Conservation (phyloP, 2,329 filamentous ascomycete species). For the Venturia asperata region DNA sequence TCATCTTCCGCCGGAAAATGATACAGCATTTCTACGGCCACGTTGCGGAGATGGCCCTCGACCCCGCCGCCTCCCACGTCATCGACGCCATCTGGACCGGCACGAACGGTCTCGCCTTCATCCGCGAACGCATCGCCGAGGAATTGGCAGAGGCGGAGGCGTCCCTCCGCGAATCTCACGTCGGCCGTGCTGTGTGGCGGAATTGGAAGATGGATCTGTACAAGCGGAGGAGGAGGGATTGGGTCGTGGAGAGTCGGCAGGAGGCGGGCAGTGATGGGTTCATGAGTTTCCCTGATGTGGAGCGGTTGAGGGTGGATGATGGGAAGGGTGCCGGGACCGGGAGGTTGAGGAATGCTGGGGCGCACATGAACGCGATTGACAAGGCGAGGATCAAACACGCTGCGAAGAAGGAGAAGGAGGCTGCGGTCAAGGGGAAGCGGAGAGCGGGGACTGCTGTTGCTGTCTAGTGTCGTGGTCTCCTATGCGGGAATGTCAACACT, state of each 20-base stretch:
- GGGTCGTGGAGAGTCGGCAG: conserved; percentile 54
- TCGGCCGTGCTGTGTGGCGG: conserved; percentile 62
- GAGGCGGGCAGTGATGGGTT: conserved; percentile 43
- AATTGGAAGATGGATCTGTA: conserved; percentile 71
- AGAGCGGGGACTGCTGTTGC: background rate
- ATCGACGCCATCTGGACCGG: conserved; percentile 60
- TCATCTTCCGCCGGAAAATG: conserved; percentile 56
- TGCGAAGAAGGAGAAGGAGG: conserved; percentile 24
- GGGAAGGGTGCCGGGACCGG: conserved; percentile 26
- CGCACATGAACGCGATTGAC: conserved; percentile 41
- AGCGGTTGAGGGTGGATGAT: conserved; percentile 25
- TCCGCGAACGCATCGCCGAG: conserved; percentile 60
- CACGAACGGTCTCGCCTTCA: conserved; percentile 56
- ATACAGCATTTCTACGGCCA: conserved; percentile 56
- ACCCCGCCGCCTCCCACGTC: conserved; percentile 58
- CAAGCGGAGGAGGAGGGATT: conserved; percentile 55
- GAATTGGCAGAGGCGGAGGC: conserved; percentile 54
- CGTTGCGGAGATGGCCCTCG: conserved; percentile 53
- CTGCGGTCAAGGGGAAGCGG: conserved; percentile 10
- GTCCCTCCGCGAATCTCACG: conserved; percentile 55
- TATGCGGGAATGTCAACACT: no score
- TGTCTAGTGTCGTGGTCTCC: background rate
- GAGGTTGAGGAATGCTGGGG: conserved; percentile 25
- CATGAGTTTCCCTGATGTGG: conserved; percentile 43
- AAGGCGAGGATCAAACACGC: conserved; percentile 52